phyloP scores from a whole-genome alignment of 306 rosid species.

The Biancaea sappan region DNA sequence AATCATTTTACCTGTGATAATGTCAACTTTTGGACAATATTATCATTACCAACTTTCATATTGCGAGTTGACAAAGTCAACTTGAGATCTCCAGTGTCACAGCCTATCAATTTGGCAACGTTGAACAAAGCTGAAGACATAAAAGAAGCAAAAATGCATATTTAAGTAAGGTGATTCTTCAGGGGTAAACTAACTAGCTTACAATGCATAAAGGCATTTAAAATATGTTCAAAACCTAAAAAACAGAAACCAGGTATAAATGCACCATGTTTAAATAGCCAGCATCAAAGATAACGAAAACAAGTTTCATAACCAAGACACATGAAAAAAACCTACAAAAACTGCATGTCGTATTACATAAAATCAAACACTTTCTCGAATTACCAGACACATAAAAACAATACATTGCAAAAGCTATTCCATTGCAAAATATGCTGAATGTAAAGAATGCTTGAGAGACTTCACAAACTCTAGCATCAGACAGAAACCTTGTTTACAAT shows the following conservation, averaged over 20 bases:
- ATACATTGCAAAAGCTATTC: slow-evolving; percentile 11
- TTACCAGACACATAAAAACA: neutral
- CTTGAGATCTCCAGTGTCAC: slow-evolving; percentile 77
- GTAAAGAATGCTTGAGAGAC: neutral
- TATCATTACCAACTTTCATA: slow-evolving; percentile 91
- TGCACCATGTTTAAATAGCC: neutral
- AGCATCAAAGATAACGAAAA: slow-evolving; percentile 14
- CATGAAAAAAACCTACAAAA: too few relatives aligned
- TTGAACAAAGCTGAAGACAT: slow-evolving; percentile 63
- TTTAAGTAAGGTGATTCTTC: slow-evolving; percentile 27
- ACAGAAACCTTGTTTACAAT: slow-evolving; percentile 13
- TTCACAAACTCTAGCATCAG: slow-evolving; percentile 22
- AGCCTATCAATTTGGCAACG: slow-evolving; percentile 75
- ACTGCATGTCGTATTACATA: neutral
- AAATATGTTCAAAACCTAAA: slow-evolving; percentile 3
- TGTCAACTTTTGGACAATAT: slow-evolving; percentile 85
- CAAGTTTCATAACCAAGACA: slow-evolving; percentile 15
- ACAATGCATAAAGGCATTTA: slow-evolving; percentile 1
- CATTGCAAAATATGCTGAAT: slow-evolving; percentile 12
- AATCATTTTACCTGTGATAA: slow-evolving; percentile 74
- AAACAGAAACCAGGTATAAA: slow-evolving; percentile 22
- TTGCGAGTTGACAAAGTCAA: slow-evolving; percentile 84
- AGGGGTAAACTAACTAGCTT: neutral
- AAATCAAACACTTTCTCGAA: neutral
- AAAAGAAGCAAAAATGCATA: slow-evolving; percentile 28